Conservation (phyloP, 108 stramenopile genomes). For the Poteriospumella lacustris region DNA sequence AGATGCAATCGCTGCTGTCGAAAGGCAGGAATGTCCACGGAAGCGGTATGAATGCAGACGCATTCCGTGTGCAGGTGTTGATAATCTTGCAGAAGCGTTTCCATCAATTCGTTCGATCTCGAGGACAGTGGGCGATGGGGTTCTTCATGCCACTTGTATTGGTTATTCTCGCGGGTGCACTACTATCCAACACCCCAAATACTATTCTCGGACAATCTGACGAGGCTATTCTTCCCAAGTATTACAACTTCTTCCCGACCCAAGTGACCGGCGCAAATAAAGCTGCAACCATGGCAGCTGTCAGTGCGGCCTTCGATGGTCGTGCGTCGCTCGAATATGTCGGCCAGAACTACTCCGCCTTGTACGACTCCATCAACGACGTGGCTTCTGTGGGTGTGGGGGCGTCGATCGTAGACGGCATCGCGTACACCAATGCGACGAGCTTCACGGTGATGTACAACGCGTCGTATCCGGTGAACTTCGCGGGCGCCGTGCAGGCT, state of each 20-base stretch:
- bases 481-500: neutral
- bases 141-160: neutral
- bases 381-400: neutral
- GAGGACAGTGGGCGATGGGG: conserved; percentile 24
- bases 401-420: neutral
- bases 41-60: no score
- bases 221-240: no score
- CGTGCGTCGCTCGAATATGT: neutral
- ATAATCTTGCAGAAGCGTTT: conserved; percentile 4
- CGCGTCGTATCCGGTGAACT: conserved; percentile 20
- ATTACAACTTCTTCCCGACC: no score
- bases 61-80: neutral
- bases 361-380: neutral
- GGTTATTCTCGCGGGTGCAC: neutral
- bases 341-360: neutral
- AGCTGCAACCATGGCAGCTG: no score
- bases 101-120: conserved; percentile 17
- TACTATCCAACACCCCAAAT: neutral
- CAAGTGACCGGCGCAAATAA: no score
- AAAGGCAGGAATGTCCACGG: conserved; percentile 12
- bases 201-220: neutral
- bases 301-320: neutral
- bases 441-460: conserved; percentile 28
- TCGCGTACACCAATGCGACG: neutral
- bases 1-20: neutral